phyloP scores from a whole-genome alignment of 371 early-diverging fungal genomes.

The Capillidium heterosporum region DNA sequence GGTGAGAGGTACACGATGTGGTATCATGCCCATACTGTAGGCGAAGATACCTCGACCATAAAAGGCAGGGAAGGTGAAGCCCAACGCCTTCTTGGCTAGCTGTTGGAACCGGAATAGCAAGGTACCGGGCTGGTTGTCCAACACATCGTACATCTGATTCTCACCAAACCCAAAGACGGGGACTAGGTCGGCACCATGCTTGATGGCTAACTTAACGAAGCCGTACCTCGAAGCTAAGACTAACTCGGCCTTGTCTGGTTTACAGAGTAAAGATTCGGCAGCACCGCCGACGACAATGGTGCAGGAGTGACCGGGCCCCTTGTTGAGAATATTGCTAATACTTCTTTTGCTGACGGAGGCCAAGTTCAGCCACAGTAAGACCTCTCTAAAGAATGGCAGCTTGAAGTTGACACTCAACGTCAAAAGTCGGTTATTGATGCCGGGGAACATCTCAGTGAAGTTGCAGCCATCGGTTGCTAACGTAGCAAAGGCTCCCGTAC shows the following conservation, averaged over 20 bases:
- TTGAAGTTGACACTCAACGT: slow-evolving; percentile 37
- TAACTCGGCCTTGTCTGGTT: slow-evolving; percentile 39
- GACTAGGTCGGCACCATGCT: slow-evolving; percentile 33
- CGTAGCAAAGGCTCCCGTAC: slow-evolving; percentile 56
- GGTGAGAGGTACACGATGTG: slow-evolving; percentile 26
- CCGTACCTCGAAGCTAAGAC: slow-evolving; percentile 49
- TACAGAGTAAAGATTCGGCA: slow-evolving; percentile 41
- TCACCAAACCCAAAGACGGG: slow-evolving; percentile 68
- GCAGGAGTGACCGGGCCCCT: slow-evolving; percentile 51
- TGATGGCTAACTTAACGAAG: slow-evolving; percentile 63
- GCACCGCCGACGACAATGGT: slow-evolving; percentile 64
- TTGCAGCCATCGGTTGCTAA: slow-evolving; percentile 56
- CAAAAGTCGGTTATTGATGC: slow-evolving; percentile 33
- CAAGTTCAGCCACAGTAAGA: slow-evolving; percentile 41
- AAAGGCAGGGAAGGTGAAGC: slow-evolving; percentile 51
- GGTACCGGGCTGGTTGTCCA: slow-evolving; percentile 27
- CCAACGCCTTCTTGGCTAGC: slow-evolving; percentile 30
- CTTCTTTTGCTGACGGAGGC: slow-evolving; percentile 49
- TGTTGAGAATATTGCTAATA: slow-evolving; percentile 44
- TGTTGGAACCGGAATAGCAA: slow-evolving; percentile 31
- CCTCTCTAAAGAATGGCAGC: slow-evolving; percentile 52
- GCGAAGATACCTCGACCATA: slow-evolving; percentile 57
- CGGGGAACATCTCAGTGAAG: slow-evolving; percentile 40
- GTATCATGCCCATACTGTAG: slow-evolving; percentile 36
- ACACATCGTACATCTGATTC: slow-evolving; percentile 53